phyloP scores from a whole-genome alignment of 768 basidiomycete species.

The Rossbeevera mucosa region DNA sequence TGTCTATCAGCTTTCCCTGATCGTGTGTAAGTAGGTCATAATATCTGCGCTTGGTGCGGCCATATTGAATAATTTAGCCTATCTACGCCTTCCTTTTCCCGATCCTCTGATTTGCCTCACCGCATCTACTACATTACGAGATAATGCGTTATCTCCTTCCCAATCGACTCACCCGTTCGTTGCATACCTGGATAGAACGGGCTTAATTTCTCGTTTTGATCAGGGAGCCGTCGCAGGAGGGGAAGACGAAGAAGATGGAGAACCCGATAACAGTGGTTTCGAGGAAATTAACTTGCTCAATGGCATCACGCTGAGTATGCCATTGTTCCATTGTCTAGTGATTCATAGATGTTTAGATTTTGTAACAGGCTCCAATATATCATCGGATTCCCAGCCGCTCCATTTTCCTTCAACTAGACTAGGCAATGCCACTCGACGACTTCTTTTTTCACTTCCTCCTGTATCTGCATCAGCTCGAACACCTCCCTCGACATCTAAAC shows the following conservation, averaged over 20 bases:
- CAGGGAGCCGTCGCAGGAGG: not conserved
- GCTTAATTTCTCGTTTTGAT: constrained; percentile 15
- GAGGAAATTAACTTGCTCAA: constrained; percentile 67
- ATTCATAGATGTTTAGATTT: not conserved
- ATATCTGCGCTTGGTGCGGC: not conserved
- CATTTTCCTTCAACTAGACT: constrained; percentile 67
- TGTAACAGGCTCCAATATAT: constrained; percentile 43
- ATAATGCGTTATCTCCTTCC: constrained; percentile 56
- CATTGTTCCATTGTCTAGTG: constrained; percentile 1
- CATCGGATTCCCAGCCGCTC: constrained; percentile 33
- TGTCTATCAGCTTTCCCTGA: constrained; percentile 70
- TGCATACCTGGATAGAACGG: constrained; percentile 18
- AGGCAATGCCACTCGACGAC: constrained; percentile 61
- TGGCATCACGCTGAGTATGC: constrained; percentile 60
- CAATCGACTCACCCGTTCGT: constrained; percentile 34
- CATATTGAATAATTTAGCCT: constrained; percentile 45
- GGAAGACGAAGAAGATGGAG: constrained; percentile 30
- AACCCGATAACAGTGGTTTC: constrained; percentile 43
- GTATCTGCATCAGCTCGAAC: constrained; percentile 39
- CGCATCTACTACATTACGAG: constrained; percentile 80
- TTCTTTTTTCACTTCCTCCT: constrained; percentile 59
- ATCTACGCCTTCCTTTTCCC: constrained; percentile 59
- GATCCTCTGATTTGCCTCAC: constrained; percentile 85
- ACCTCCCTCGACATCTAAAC: constrained; percentile 45
- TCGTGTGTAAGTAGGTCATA: constrained; percentile 59